Evolutionary conservation across 2,329 filamentous ascomycete genomes (phyloP).

Genomic region (Nothophoma quercina): DNA sequence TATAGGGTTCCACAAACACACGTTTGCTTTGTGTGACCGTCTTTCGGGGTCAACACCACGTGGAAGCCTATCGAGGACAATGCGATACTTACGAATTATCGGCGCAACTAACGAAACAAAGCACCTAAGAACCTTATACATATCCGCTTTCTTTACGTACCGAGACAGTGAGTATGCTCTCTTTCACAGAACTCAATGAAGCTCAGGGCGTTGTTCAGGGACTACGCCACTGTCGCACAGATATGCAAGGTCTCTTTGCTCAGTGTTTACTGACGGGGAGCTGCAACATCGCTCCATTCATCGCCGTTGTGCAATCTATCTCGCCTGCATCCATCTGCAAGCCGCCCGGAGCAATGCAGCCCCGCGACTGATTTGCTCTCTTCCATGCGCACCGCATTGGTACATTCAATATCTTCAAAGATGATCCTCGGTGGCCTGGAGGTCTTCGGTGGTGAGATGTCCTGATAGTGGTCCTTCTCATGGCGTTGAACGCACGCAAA

Average conservation of each 20-base stretch:
- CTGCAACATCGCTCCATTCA: not conserved
- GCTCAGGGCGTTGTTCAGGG: not conserved
- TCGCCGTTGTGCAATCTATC: not conserved
- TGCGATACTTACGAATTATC: not conserved
- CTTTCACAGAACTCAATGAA: not conserved
- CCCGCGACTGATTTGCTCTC: not conserved
- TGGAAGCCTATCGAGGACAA: not conserved
- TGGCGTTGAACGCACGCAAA: slow-evolving; percentile 32
- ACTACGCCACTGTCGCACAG: not conserved
- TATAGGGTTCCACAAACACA: not conserved
- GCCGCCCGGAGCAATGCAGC: not conserved
- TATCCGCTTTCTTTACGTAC: not conserved
- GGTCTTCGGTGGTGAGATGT: slow-evolving; percentile 15
- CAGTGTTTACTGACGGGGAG: not conserved
- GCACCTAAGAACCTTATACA: not conserved
- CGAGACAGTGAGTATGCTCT: not conserved
- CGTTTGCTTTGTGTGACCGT: not conserved
- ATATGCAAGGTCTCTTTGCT: not conserved
- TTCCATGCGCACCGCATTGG: not conserved
- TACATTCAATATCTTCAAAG: not conserved
- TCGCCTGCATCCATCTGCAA: slow-evolving; percentile 4
- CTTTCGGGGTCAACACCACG: not conserved
- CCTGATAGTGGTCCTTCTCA: not conserved
- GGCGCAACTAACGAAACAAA: not conserved
- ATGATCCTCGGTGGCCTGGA: too few relatives aligned